Conservation (phyloP, 441 rosid genomes). For the Bruguiera hainesii region DNA sequence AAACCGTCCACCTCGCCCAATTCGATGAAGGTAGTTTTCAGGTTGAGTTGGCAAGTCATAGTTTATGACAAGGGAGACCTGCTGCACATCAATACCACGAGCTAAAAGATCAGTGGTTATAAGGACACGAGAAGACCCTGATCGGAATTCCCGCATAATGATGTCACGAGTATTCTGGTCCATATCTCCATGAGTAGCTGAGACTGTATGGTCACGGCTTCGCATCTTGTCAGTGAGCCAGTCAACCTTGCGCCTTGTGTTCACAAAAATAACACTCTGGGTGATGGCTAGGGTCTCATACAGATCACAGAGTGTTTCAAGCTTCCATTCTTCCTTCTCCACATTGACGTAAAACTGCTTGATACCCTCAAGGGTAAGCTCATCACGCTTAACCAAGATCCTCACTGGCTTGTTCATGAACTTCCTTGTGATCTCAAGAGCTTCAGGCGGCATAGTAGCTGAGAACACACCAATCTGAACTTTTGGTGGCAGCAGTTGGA, state of each 20-base stretch:
- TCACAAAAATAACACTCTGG: constrained; percentile 73
- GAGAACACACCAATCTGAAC: constrained; percentile 76
- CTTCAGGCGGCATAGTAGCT: constrained; percentile 82
- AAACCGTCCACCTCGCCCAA: constrained; percentile 73
- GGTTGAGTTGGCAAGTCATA: constrained; percentile 78
- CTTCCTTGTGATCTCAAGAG: constrained; percentile 82
- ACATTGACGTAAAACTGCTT: constrained; percentile 76
- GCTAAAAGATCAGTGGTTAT: constrained; percentile 77
- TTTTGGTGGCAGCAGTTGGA: constrained; percentile 66
- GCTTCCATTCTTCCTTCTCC: constrained; percentile 83
- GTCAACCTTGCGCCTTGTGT: constrained; percentile 75
- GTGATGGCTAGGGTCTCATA: constrained; percentile 76
- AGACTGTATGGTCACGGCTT: constrained; percentile 70
- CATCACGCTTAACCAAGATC: constrained; percentile 75
- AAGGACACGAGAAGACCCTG: constrained; percentile 75
- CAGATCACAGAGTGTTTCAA: constrained; percentile 73
- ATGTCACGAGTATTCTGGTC: constrained; percentile 77
- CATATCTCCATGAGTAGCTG: constrained; percentile 82
- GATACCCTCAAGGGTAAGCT: constrained; percentile 74
- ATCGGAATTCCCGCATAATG: constrained; percentile 72
- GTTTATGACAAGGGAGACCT: constrained; percentile 75
- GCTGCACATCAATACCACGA: constrained; percentile 86
- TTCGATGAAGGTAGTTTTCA: constrained; percentile 80
- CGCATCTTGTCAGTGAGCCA: constrained; percentile 87
- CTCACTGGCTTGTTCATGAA: constrained; percentile 79